A percentile compares a stretch with the other conserved stretches of the same genome.
Conservation (phyloP, 805 yeast species). For the Sugiyamaella valdiviana region DNA sequence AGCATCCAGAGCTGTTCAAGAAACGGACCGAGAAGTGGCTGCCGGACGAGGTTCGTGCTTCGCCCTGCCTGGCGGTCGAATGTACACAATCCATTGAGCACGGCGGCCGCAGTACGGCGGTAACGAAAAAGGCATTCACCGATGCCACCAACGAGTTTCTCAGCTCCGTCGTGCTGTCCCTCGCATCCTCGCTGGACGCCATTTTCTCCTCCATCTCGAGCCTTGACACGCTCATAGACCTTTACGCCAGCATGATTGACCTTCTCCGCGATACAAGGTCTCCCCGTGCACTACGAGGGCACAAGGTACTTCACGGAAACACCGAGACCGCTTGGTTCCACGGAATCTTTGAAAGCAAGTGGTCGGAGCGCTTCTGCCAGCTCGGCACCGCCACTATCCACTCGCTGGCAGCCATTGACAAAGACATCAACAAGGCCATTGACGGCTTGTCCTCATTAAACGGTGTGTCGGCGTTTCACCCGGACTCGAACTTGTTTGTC, state of each 20-base stretch:
- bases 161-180: background rate
- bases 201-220: background rate
- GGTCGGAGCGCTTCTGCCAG: slow-evolving; percentile 1
- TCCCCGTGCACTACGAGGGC: background rate
- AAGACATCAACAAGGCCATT: background rate
- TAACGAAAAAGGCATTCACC: background rate
- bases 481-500: background rate
- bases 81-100: slow-evolving; percentile 6
- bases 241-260: background rate
- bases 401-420: background rate
- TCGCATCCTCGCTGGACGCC: background rate
- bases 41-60: slow-evolving; percentile 11
- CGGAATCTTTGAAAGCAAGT: slow-evolving; percentile 2
- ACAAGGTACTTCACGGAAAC: background rate
- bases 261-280: background rate
- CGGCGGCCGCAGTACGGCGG: slow-evolving; percentile 1
- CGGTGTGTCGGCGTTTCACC: background rate
- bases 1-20: slow-evolving; percentile 11
- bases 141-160: background rate
- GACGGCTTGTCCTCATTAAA: too few species aligned
- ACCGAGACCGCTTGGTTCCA: background rate
- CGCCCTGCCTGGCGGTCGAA: slow-evolving; percentile 13
- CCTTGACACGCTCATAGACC: background rate
- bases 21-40: slow-evolving; percentile 12
- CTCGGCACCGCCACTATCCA: background rate